These are phyloP conservation scores for Trichoderma sp. DNA, from an alignment of 2,329 filamentous ascomycete genomes.

Conservation along the genomic window DNA sequence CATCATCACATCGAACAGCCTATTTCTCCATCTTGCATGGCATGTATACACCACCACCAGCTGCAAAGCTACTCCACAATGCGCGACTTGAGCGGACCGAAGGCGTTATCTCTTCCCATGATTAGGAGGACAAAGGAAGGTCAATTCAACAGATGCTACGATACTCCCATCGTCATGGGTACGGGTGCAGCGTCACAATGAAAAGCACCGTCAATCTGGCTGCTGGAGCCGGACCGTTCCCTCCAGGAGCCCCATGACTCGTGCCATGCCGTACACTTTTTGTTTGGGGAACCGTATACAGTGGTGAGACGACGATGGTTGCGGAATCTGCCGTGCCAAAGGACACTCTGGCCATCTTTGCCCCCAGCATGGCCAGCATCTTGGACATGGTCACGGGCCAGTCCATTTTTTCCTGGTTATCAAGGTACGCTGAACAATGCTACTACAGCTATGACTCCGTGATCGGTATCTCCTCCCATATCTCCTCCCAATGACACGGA, in stretches of 20 bases:
- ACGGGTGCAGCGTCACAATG: not conserved
- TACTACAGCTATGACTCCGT: not conserved
- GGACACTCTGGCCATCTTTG: not conserved
- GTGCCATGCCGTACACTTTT: not conserved
- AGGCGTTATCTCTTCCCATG: not conserved
- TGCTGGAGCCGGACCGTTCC: not conserved
- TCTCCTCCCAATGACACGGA: not conserved
- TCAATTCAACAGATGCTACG: not conserved
- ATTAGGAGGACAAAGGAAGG: not conserved
- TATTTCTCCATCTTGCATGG: not conserved
- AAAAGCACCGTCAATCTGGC: not conserved
- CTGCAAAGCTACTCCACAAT: not conserved
- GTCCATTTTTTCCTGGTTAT: not conserved
- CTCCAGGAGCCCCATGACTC: not conserved
- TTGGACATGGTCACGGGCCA: not conserved
- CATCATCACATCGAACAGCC: not conserved
- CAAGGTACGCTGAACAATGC: not conserved
- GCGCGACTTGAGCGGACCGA: not conserved
- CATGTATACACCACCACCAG: slow-evolving; percentile 1
- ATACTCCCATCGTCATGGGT: not conserved
- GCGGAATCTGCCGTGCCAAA: not conserved
- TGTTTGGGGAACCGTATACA: not conserved
- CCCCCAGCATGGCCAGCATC: not conserved
- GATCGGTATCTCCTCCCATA: not conserved
- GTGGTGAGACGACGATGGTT: not conserved